Evolutionary conservation across 108 stramenopile genomes (phyloP), one percentile per base, ranked within the genome.

Genomic region (Cyclotella cryptica): DNA sequence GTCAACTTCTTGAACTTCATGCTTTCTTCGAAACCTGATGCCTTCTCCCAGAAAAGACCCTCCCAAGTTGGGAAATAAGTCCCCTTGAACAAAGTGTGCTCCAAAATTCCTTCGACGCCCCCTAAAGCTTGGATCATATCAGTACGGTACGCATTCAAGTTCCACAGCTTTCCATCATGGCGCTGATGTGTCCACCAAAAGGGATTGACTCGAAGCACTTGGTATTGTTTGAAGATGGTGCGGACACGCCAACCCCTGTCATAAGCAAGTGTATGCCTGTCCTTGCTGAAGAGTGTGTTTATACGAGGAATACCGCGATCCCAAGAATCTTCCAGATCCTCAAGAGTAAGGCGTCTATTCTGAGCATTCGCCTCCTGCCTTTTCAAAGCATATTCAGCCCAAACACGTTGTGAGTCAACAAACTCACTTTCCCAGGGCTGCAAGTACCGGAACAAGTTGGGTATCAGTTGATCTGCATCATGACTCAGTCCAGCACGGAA

Each of bases 61-160:
- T 99, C 99, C 99, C 99, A 99, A n/a, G 99, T 98, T 42, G 98
- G 97, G 83, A 99, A 99, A 80, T 98, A 98, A 0, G 99, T 99
- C 26, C 99, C 99, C 81, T 98, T 98, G 88, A 99, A 99, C 28
- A 99, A 87, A 43, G 98, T 99, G 88, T 99, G 99, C 85, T 99
- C 99, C 61, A 99, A 83, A 71, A 99, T 98, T 49, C 98, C 98
- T 77, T 99, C 98, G 12, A 99, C 97, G 29, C 99, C 99, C 55
- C 99, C 99, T 17, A 99, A 85, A 40, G 99, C 98, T 86, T 99
- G 99, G 67, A 99, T 99, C 95, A 99, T 98, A 78, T 99, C 99
- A 26, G 99, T 99, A 44, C 99, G 92, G 81, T 98, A 99, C 55
- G 98, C 94, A 87, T 98, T 99, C 40, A 99, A 84, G 85, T 99